Evolutionary conservation across 2,329 filamentous ascomycete species (phyloP), one percentile per base, ranked within the genome.

Genomic region (Colletotrichum sp.): DNA sequence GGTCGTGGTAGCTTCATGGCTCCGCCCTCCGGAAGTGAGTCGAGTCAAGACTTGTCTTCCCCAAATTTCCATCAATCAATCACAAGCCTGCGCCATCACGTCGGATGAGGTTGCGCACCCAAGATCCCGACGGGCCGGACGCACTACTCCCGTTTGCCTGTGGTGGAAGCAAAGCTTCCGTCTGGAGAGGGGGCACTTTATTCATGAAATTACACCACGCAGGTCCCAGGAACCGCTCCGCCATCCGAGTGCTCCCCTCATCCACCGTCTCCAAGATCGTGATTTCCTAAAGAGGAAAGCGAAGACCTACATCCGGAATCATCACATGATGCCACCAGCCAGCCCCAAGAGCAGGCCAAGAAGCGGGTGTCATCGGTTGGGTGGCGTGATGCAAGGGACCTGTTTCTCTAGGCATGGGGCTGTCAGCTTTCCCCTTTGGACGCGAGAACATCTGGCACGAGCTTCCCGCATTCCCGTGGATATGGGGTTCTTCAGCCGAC

Each of bases 51-150:
- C 36, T 3, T 21, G 9, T 6, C 6, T n/a, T 32, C 3, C 14
- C 14, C 10, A 16, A 69, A 74, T 69, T 73, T 76, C 74, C 74
- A 74, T 74, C 74, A 76, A 76, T 76, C 70, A 76, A 65, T 48
- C 12, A 52, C 24, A 21, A 12, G 43, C 4, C 34, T 24, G 8
- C 9, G 21, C 18, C 28, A n/a, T 65, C 4, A 0, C 1, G 43
- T 68, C 70, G 48, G 28, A 26, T n/a, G 74, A 76, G 28, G 18
- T 32, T 13, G 65, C 74, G 28, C 34, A 3, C 12, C n/a, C 14
- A 60, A 21, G 32, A n/a, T 73, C 48, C 70, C 74, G 71, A 30
- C 34, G n/a, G 28, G 21, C 64, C 71, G 59, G 74, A 64, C 59
- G 71, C 43, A 69, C 70, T 74, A 64, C 64, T 34, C 59, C 74